Base-by-base conservation (phyloP, 2,329 filamentous ascomycete species). In the Amauroascus verrucosus region DNA sequence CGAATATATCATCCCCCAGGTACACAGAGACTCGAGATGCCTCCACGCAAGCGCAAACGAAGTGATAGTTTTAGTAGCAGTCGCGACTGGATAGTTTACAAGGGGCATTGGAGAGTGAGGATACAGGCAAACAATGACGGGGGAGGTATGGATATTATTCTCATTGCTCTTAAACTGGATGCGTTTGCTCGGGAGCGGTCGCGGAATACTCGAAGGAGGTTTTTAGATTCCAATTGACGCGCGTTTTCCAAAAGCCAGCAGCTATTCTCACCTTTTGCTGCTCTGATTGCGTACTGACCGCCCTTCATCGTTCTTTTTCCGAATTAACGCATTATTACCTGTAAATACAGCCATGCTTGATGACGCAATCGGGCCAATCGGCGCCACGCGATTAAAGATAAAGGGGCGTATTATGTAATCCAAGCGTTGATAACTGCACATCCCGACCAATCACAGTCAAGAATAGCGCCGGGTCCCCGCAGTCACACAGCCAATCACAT, bases 101-200 rank as follows among this genome's bases (percentile, higher is more conserved):
- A 75, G 14, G 85, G 84, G 0, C 85, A 87, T 66, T 90, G 85
- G 84, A 75, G 84, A 55, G 64, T 89, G 59, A 76, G 79, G 40
- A 80, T 94, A 26, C 82, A 85, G 63, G 68, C 70, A 6, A 65
- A 66, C 9, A 55, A 51, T 18, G 56, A 58, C 13, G 40, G 54
- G 7, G 73, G 72, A 35, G 73, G 74, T 1, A 75, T 84, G 53
- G 85, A 91, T 69, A 84, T 87, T 55, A 76, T 88, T 20, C 75
- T 95, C 48, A 76, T 85, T 14, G 86, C 82, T 0, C 85, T 90
- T 32, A 88, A 86, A 67, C 65, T 95, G 24, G 85, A 94, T 60
- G 85, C 83, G 0, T 78, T 82, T 60, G 84, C 77, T 51, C 77
- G 75, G 6, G 81, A 91, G 68, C 73, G 75, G 57, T 76, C 76